Conservation (phyloP, 2,329 filamentous ascomycete genomes). For the Colletotrichum godetiae region DNA sequence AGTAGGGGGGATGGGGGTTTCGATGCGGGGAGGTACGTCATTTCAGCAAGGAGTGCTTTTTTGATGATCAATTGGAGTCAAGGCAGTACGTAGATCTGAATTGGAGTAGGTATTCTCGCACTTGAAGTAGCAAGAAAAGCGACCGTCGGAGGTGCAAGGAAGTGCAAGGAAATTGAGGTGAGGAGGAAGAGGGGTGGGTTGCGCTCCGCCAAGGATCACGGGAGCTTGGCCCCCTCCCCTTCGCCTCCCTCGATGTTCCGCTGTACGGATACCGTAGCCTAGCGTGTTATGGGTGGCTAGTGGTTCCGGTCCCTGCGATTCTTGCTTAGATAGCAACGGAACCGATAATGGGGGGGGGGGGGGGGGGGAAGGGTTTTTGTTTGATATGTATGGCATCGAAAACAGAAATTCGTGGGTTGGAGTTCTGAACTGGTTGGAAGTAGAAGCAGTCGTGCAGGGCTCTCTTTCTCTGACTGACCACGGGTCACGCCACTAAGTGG, state of each 20-base stretch:
- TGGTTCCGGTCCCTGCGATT: neutral
- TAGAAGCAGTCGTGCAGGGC: neutral
- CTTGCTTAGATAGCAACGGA: neutral
- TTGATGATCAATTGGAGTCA: constrained; percentile 5
- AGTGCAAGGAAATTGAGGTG: neutral
- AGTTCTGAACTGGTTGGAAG: neutral
- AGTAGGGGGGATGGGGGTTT: neutral
- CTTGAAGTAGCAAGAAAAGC: neutral
- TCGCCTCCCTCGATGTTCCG: too few relatives aligned
- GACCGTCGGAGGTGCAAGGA: neutral
- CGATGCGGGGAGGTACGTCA: constrained; percentile 1
- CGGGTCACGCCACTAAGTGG: neutral
- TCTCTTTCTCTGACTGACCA: neutral
- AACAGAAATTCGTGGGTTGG: neutral
- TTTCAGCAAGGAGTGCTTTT: neutral
- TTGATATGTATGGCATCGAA: neutral
- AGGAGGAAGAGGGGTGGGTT: neutral
- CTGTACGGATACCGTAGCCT: too few relatives aligned
- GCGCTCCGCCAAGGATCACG: neutral
- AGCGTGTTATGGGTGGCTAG: neutral
- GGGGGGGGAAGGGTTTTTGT: too few relatives aligned
- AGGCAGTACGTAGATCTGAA: neutral
- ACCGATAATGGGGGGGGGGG: neutral
- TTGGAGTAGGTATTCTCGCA: neutral
- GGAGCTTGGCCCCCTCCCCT: neutral